phyloP scores from a whole-genome alignment of 306 rosid genomes.

The Lotus japonicus region DNA sequence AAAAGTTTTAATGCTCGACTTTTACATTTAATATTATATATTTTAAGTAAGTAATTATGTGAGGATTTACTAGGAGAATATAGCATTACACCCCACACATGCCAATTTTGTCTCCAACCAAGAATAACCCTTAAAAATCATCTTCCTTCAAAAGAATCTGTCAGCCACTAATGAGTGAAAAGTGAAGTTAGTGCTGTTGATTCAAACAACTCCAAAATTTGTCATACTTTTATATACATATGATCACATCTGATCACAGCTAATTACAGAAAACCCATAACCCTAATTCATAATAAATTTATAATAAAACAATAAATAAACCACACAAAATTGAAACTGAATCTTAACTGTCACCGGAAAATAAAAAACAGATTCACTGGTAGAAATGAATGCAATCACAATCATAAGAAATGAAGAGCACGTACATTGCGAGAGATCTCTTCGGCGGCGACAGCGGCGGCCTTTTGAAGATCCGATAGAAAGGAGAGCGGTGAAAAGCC shows the following conservation, averaged over 20 bases:
- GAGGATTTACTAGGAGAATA: not conserved
- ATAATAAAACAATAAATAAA: not conserved
- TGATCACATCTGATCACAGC: not conserved
- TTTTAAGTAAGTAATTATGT: not conserved
- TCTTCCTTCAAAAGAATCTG: not conserved
- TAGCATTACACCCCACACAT: not conserved
- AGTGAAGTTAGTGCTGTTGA: too few relatives aligned
- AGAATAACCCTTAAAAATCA: not conserved
- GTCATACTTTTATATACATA: too few relatives aligned
- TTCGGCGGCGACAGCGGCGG: conserved; percentile 87
- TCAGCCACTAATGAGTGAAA: too few relatives aligned
- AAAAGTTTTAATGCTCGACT: not conserved
- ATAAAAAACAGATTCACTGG: not conserved
- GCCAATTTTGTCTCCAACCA: not conserved
- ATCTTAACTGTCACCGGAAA: not conserved
- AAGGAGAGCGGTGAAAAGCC: conserved; percentile 68
- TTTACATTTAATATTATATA: not conserved
- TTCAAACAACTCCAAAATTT: too few relatives aligned
- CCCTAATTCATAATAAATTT: not conserved
- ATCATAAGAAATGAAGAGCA: not conserved
- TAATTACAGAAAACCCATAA: not conserved
- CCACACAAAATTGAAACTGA: not conserved
- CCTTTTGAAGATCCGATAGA: conserved; percentile 82
- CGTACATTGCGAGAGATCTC: conserved; percentile 94
- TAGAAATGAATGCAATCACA: not conserved